These are phyloP conservation scores for Celoporthe dispersa DNA, from an alignment of 2,329 filamentous ascomycete genomes.

Conservation along the genomic window DNA sequence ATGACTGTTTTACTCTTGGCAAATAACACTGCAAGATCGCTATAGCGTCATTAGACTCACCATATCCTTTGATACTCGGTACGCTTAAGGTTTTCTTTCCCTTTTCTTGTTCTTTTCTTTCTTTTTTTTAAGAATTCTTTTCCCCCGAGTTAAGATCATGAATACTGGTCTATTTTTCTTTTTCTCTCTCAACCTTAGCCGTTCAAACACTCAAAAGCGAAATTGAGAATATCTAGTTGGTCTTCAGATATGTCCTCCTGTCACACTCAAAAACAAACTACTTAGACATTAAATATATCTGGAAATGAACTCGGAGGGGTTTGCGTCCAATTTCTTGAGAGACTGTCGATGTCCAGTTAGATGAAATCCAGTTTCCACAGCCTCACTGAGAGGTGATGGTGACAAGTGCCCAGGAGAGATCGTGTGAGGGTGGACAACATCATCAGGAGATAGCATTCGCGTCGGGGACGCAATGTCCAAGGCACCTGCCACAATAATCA, in stretches of 20 bases:
- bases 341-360: conserved; percentile 28
- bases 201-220: background rate
- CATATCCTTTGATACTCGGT: no score
- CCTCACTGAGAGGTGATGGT: conserved; percentile 18
- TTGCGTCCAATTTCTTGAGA: background rate
- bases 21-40: no score
- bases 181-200: background rate
- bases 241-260: background rate
- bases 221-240: background rate
- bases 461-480: conserved; percentile 5
- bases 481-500: background rate
- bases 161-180: background rate
- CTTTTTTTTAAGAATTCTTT: no score
- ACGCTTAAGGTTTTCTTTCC: no score
- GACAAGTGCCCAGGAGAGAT: conserved; percentile 18
- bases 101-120: no score
- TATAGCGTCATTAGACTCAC: no score
- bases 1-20: no score
- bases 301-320: background rate
- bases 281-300: background rate
- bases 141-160: no score
- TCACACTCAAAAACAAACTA: background rate
- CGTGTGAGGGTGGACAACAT: conserved; percentile 18
- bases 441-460: conserved; percentile 2
- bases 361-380: conserved; percentile 19